Base-by-base conservation (phyloP, 192 early-diverging fungal species). In the Mortierella alpina region DNA sequence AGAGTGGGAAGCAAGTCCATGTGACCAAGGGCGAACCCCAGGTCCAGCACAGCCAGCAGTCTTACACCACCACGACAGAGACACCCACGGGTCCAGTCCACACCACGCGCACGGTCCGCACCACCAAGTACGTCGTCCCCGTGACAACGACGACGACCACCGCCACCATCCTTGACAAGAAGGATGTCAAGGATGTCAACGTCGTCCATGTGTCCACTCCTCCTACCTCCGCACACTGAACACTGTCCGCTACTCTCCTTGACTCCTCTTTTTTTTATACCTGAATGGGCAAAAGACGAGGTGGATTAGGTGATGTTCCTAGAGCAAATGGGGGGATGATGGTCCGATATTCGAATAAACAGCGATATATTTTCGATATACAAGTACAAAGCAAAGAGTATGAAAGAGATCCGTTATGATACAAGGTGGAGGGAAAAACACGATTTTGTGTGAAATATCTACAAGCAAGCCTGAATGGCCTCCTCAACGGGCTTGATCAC, bases 401-500 rank as follows among this genome's bases (percentile, higher is more conserved):
- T 17, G 22, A 59, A 59, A 59, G n/a, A 42, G 40, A 59, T 12
- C 15, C 39, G 23, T 1, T 56, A n/a, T 18, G 31, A 17, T 40
- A 44, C 17, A 41, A 66, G 44, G 41, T 41, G 40, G 40, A 66
- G 50, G 46, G 50, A 39, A 17, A 54, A 53, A 18, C 13, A 18
- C 13, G 6, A 17, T 15, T 54, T 17, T 15, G 22, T 11, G 53
- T 7, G 10, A 54, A 22, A 54, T 22, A 17, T 20, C 53, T 17
- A 54, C 13, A 54, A 54, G 6, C 22, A 10, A 15, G 75, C 64
- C 18, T 57, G 61, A 20, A 79, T 79, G 20, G 69, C 68, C 64
- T 79, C 75, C 31, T 79, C 75, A 7, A 79, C 75, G 54, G 75
- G 75, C 52, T 62, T 71, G 59, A 79, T 42, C 10, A 79, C 75